Base-by-base conservation (phyloP, 345 rosid species). In the Hypericum androsaemum region DNA sequence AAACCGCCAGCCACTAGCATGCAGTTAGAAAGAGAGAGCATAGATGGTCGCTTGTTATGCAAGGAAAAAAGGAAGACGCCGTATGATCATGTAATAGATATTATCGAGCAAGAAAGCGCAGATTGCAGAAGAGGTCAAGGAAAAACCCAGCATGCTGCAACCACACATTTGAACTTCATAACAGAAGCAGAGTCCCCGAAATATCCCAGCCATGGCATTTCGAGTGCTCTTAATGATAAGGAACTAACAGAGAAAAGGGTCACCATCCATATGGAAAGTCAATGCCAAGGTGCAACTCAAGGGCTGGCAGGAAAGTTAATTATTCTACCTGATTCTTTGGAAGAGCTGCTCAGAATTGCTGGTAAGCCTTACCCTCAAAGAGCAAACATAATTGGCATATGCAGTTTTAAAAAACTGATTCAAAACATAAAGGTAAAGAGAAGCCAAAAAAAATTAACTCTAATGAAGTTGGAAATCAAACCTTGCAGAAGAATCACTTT, bases 281-380 rank as follows among this genome's bases (percentile, higher is more conserved):
- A 58, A 28, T 61, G 6, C 37, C 65, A 66, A 60, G 60, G 66
- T 46, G 57, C 60, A 45, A 50, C 74, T 56, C 62, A 71, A 13
- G 50, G 52, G 51, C 70, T 47, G 45, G 66, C 37, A 1, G 73
- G 74, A 52, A 87, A 80, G 81, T 73, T 90, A 57, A 81, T 87
- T 45, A 16, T 84, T 61, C 80, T 90, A 63, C 98, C 98, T 46
- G 64, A 75, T 65, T 79, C 96, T 37, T 72, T 90, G 37, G 79
- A 79, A 53, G 95, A 81, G 70, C 78, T 90, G 63, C 83, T 90
- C 76, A 69, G 57, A 61, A 55, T 84, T 69, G 86, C 94, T 48
- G 81, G 98, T 90, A 82, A 82, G 95, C 55, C 57, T 52, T 47
- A 54, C 54, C 59, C 53, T 55, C 22, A 45, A 54, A 53, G 50